A percentile compares a stretch with the other conserved stretches of the same genome.
Evolutionary conservation across 352 stramenopile genomes (phyloP).

Genomic region (Phytophthora melonis): DNA sequence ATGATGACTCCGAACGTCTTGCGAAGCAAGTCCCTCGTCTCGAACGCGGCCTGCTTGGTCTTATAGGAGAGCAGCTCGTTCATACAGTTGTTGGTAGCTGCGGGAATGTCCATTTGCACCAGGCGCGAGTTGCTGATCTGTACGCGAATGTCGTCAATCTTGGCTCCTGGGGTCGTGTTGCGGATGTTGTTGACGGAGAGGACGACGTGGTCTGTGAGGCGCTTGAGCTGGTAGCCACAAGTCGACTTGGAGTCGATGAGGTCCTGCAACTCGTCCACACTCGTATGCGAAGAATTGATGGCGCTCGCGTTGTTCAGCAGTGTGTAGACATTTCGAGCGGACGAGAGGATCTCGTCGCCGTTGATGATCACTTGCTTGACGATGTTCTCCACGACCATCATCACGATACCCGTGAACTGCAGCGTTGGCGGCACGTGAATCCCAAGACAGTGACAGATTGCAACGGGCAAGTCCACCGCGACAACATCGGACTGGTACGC

Average conservation of each 20-base stretch:
- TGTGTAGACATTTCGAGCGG: constrained; percentile 23
- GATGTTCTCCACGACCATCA: constrained; percentile 32
- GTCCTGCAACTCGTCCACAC: constrained; percentile 22
- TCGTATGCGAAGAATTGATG: constrained; percentile 17
- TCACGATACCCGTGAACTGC: constrained; percentile 28
- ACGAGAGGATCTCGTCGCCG: constrained; percentile 31
- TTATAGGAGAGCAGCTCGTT: constrained; percentile 30
- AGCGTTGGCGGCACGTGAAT: constrained; percentile 23
- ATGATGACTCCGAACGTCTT: constrained; percentile 38
- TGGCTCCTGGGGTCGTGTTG: constrained; percentile 13
- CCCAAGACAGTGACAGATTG: constrained; percentile 30
- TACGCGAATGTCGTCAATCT: constrained; percentile 25
- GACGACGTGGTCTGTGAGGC: constrained; percentile 31
- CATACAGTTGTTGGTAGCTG: constrained; percentile 37
- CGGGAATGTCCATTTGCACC: constrained; percentile 24
- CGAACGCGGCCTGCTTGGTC: constrained; percentile 27
- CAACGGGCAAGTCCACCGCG: constrained; percentile 30
- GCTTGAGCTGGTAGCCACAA: constrained; percentile 31
- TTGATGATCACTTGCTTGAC: constrained; percentile 30
- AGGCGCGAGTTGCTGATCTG: constrained; percentile 26
- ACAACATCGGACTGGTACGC: constrained; percentile 35
- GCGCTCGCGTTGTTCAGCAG: constrained; percentile 15
- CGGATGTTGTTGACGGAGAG: constrained; percentile 20
- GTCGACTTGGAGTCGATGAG: constrained; percentile 32
- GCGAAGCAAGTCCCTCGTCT: constrained; percentile 33